Conservation (phyloP, 2,329 filamentous ascomycete genomes). For the Blumeriella jaapii region DNA sequence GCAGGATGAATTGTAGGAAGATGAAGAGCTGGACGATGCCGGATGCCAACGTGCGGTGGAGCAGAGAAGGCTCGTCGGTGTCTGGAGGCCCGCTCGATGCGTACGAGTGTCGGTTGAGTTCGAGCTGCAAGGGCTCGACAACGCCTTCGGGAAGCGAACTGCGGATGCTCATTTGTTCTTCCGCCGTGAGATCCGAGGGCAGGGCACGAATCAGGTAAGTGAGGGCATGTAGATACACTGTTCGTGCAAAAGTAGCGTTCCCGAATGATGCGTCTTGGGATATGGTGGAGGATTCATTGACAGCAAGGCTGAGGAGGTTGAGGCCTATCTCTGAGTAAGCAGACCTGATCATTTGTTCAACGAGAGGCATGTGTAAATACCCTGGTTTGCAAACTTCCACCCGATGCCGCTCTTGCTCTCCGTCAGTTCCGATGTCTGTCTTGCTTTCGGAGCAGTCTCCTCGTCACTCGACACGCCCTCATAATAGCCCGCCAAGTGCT, state of each 20-base stretch:
- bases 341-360: too few relatives aligned
- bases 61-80: slow-evolving; percentile 33
- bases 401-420: slow-evolving; percentile 30
- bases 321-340: slow-evolving; percentile 34
- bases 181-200: slow-evolving; percentile 42
- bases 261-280: slow-evolving; percentile 24
- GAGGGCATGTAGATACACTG: slow-evolving; percentile 52
- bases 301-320: slow-evolving; percentile 34
- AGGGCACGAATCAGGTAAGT: slow-evolving; percentile 54
- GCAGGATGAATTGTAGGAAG: slow-evolving; percentile 46
- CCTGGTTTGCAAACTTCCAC: slow-evolving; percentile 41
- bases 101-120: slow-evolving; percentile 2
- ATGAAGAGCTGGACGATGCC: slow-evolving; percentile 48
- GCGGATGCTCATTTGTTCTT: slow-evolving; percentile 41
- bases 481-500: slow-evolving; percentile 12
- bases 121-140: slow-evolving; percentile 15
- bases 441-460: slow-evolving; percentile 4
- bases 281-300: slow-evolving; percentile 32
- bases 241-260: slow-evolving; percentile 40
- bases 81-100: slow-evolving; percentile 7
- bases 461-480: slow-evolving; percentile 18
- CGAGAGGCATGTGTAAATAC: slow-evolving; percentile 25
- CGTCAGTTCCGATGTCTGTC: slow-evolving; percentile 10
- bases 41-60: slow-evolving; percentile 47
- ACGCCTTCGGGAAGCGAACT: slow-evolving; percentile 35